Evolutionary conservation across 345 rosid genomes (phyloP).

Genomic region (Ailanthus altissimus): DNA sequence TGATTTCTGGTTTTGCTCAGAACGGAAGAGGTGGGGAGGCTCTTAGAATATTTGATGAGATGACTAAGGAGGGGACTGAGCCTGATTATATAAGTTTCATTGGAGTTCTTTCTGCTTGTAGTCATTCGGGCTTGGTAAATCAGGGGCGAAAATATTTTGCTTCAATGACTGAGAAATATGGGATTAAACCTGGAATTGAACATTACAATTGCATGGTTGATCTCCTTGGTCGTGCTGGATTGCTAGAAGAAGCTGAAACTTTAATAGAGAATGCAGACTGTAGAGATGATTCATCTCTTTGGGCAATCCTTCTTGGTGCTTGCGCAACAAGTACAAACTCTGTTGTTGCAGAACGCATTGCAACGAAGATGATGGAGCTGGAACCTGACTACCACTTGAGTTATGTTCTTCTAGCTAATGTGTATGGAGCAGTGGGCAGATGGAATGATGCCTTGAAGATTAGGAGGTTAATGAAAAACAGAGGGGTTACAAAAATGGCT

Average conservation of each 20-base stretch:
- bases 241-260: conserved; percentile 77
- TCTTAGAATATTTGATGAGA: conserved; percentile 55
- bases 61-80: conserved; percentile 52
- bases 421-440: conserved; percentile 68
- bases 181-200: conserved; percentile 72
- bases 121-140: conserved; percentile 75
- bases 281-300: conserved; percentile 65
- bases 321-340: conserved; percentile 54
- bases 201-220: conserved; percentile 91
- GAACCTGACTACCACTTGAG: conserved; percentile 73
- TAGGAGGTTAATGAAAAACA: conserved; percentile 64
- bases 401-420: conserved; percentile 75
- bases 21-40: conserved; percentile 81
- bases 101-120: conserved; percentile 84
- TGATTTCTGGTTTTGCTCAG: conserved; percentile 82
- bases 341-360: conserved; percentile 70
- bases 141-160: conserved; percentile 59
- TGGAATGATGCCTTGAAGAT: conserved; percentile 76
- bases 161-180: conserved; percentile 48
- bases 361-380: conserved; percentile 66
- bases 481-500: conserved; percentile 59
- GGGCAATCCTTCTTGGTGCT: conserved; percentile 92
- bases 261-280: conserved; percentile 64
- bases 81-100: conserved; percentile 82
- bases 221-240: conserved; percentile 87